Base-by-base conservation (phyloP, 495 filamentous ascomycete species). In the Aspergillus bertholletiae region DNA sequence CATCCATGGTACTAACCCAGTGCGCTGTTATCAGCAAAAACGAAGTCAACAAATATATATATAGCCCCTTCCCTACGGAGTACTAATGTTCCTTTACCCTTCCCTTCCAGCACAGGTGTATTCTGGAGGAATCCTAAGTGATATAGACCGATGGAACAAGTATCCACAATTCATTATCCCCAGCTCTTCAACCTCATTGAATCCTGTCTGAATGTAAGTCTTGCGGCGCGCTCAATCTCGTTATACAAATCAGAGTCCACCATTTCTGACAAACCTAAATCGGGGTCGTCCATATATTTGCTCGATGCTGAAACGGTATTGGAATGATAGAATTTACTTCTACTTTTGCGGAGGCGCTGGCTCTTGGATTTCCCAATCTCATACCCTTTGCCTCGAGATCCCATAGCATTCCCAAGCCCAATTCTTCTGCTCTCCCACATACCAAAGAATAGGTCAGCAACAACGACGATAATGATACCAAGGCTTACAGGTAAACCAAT, bases 401-500 rank as follows among this genome's bases (percentile, higher is more conserved):
- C 48, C 59, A 49, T 61, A 47, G 57, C 23, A 22, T 40, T 59
- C 13, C 40, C 58, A 17, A 57, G 22, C 21, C 53, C 54, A 41
- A 62, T 59, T 27, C 46, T 57, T 46, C 65, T 60, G 20, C 57
- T 56, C 30, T 58, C 50, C 28, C 62, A 50, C 65, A 68, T 68
- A 4, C 62, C 62, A 35, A 62, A 65, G 30, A 55, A 62, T 17
- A 68, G 35, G 15, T 55, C 55, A 12, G 55, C 50, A 5, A 68
- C 65, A 22, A 65, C 56, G 2, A 58, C 18, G 5, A 65, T 45
- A 1, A 65, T 55, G 30, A 64, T 51, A 17, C 51, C 56, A 24
- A 68, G 30, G 26, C 60, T 59, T 9, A 62, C 58, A 2, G 63
- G 66, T 9, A 66, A 55, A 12, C 66, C 66, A 28, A 66, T 58